Evolutionary conservation across 2,329 filamentous ascomycete genomes (phyloP), one percentile per base, ranked within the genome.

Genomic region (Aschersonia sp.): DNA sequence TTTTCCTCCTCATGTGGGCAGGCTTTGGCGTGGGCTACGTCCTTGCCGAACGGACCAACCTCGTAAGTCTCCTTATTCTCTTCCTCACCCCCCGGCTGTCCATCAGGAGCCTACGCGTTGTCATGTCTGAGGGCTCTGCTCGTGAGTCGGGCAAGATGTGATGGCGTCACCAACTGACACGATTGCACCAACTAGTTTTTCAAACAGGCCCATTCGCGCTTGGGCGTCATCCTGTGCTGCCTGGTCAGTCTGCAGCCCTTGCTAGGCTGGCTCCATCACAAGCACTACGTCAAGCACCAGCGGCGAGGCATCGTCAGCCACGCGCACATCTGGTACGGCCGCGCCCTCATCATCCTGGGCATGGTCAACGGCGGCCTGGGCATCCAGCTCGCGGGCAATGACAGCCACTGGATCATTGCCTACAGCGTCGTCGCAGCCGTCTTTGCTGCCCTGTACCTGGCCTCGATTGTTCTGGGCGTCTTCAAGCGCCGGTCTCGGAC

Each of bases 331-430:
- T 83, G 77, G 76, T 79, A 72, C 55, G 80, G 80, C 10, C 71
- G 79, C 14, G 55, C 64, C 1, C 59, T 83, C 42, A 74, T 84
- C 52, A 48, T 75, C 14, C 57, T 82, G 3, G 79, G 76, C 30
- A 67, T 82, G 43, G 58, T 83, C 54, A 83, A 83, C 55, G 80
- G 79, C 48, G 80, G 79, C 0, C 60, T 83, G 4, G 80, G 80
- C 4, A 63, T 84, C 31, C 51, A 71, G 52, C 64, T 80, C 12
- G 67, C 73, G 1, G 52, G 54, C 12, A 67, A 69, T 1, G 53
- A 61, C 1, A 60, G 51, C 3, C 56, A 59, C 9, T 70, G 71
- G 43, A 59, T 74, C 46, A 68, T 76, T 44, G 73, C 71, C 0
- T 83, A 82, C 59, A 62, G 69, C 0, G 71, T 81, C 5, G 62